phyloP scores from a whole-genome alignment of 2,329 filamentous ascomycete genomes.

The Colletotrichum horii region DNA sequence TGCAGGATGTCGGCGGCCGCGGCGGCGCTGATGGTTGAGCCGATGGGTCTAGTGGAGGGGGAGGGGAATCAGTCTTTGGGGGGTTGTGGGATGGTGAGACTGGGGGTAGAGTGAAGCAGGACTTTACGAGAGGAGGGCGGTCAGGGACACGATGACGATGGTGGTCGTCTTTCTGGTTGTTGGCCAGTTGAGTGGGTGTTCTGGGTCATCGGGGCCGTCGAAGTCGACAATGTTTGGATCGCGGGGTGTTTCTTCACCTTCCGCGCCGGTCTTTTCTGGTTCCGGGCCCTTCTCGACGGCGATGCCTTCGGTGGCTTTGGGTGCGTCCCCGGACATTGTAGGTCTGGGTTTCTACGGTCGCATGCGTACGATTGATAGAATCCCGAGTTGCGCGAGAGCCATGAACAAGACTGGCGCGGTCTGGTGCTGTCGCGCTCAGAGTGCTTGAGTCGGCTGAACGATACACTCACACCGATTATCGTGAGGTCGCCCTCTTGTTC shows the following conservation, averaged over 20 bases:
- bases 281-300: background rate
- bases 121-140: conserved; percentile 42
- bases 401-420: background rate
- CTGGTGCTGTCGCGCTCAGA: background rate
- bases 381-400: background rate
- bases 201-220: conserved; percentile 56
- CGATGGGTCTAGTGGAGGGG: conserved; percentile 39
- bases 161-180: conserved; percentile 59
- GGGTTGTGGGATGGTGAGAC: background rate
- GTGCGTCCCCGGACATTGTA: background rate
- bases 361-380: background rate
- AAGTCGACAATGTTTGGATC: conserved; percentile 46
- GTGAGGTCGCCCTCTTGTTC: fast-evolving
- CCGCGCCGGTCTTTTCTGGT: background rate
- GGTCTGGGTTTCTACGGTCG: background rate
- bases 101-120: conserved; percentile 30
- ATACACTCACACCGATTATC: background rate
- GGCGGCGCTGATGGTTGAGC: conserved; percentile 62
- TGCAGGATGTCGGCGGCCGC: conserved; percentile 52
- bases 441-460: background rate
- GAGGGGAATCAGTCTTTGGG: background rate
- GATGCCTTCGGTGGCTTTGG: background rate
- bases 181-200: conserved; percentile 62
- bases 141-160: conserved; percentile 49
- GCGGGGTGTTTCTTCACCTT: background rate